Conservation (phyloP, 805 yeast genomes). For the Ogataea allantospora region DNA sequence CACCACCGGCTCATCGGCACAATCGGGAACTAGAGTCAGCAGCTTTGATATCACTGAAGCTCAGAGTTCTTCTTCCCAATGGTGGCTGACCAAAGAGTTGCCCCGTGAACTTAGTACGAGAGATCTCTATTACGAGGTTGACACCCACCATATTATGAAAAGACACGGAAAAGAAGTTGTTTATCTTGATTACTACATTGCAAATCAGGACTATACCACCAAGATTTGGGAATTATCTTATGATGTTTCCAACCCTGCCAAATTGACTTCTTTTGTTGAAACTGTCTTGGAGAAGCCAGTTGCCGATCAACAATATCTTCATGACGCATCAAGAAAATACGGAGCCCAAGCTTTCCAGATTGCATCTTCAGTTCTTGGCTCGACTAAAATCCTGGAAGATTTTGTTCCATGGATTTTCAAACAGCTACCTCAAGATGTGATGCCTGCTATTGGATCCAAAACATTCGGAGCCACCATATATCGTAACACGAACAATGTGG, state of each 20-base stretch:
- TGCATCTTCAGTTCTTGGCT: constrained; percentile 41
- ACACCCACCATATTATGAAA: constrained; percentile 51
- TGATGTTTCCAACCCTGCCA: constrained; percentile 52
- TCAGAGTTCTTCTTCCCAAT: constrained; percentile 30
- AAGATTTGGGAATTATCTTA: constrained; percentile 57
- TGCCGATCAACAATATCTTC: constrained; percentile 46
- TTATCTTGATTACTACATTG: constrained; percentile 64
- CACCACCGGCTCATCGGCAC: constrained; percentile 21
- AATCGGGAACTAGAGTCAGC: constrained; percentile 10
- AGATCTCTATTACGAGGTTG: constrained; percentile 64
- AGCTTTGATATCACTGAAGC: constrained; percentile 24
- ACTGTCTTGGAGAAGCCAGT: constrained; percentile 37
- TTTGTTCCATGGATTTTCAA: constrained; percentile 38
- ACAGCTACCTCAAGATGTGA: constrained; percentile 35
- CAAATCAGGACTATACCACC: constrained; percentile 73
- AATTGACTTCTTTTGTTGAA: constrained; percentile 42
- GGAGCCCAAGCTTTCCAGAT: constrained; percentile 51
- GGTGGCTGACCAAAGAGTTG: constrained; percentile 67
- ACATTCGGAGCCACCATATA: constrained; percentile 75
- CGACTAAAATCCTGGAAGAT: constrained; percentile 29
- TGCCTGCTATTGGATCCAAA: constrained; percentile 55
- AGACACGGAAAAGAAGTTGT: constrained; percentile 52
- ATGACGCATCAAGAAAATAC: constrained; percentile 44
- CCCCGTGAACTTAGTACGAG: constrained; percentile 51
- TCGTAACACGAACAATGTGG: constrained; percentile 49